Conservation (phyloP, 306 rosid genomes). For the Urtica urens region DNA sequence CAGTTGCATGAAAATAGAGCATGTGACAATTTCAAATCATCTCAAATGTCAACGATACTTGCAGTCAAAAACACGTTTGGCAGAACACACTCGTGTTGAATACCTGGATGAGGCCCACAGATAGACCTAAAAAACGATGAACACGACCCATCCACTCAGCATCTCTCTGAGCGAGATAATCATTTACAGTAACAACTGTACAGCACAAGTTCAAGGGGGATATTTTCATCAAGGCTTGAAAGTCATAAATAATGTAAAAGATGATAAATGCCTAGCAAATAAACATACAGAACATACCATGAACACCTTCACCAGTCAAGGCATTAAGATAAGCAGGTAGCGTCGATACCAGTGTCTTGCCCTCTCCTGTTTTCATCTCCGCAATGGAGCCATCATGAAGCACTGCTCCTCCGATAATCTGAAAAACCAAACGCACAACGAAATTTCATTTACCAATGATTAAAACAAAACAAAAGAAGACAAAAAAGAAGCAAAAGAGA, state of each 20-base stretch:
- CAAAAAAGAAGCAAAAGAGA: not conserved
- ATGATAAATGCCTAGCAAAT: not conserved
- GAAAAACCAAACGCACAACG: slow-evolving; percentile 18
- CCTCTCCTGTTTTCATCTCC: slow-evolving; percentile 98
- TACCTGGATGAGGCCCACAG: slow-evolving; percentile 95
- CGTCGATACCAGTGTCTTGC: slow-evolving; percentile 88
- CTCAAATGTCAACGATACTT: too few relatives aligned
- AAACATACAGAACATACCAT: slow-evolving; percentile 37
- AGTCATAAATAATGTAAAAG: too few relatives aligned
- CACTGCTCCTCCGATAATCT: slow-evolving; percentile 97
- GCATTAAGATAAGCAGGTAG: slow-evolving; percentile 93
- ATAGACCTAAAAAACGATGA: slow-evolving; percentile 89
- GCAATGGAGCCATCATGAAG: slow-evolving; percentile 97
- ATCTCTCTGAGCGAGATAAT: slow-evolving; percentile 98
- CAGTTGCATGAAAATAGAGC: too few relatives aligned
- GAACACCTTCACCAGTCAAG: slow-evolving; percentile 85
- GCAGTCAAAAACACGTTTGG: too few relatives aligned
- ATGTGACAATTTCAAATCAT: too few relatives aligned
- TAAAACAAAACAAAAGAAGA: not conserved
- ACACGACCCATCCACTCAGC: slow-evolving; percentile 99
- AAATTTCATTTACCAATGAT: not conserved
- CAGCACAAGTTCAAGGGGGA: not conserved
- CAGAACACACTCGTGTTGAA: too few relatives aligned
- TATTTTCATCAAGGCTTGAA: slow-evolving; percentile 5
- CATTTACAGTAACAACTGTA: slow-evolving; percentile 90